phyloP scores from a whole-genome alignment of 352 stramenopile species.

The Phytopythium ostracodes region DNA sequence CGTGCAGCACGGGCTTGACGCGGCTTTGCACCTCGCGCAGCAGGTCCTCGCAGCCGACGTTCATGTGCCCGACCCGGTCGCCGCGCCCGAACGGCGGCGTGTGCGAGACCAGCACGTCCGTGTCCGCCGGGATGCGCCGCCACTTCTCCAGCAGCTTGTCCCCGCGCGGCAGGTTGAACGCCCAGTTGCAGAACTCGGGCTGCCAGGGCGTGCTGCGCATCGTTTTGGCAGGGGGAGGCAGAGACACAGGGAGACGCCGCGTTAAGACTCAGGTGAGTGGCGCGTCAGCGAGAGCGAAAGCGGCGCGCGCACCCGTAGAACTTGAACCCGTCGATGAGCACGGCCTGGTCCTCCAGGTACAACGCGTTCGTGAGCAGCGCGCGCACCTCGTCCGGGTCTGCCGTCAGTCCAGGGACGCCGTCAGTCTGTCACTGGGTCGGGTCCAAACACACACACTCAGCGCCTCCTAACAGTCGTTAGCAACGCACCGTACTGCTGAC shows the following conservation, averaged over 20 bases:
- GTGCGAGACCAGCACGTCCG: slow-evolving; percentile 89
- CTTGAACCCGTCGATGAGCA: slow-evolving; percentile 65
- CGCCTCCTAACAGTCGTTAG: too few relatives aligned
- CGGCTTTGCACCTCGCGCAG: slow-evolving; percentile 58
- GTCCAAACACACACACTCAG: too few relatives aligned
- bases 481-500: slow-evolving; percentile 41
- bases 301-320: slow-evolving; percentile 53
- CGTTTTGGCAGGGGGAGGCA: not conserved
- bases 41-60: slow-evolving; percentile 77
- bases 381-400: slow-evolving; percentile 64
- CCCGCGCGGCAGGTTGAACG: slow-evolving; percentile 66
- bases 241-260: not conserved
- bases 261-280: not conserved
- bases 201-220: slow-evolving; percentile 59
- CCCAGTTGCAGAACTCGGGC: slow-evolving; percentile 83
- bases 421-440: not conserved
- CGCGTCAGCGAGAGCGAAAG: not conserved
- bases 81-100: slow-evolving; percentile 75
- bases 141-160: slow-evolving; percentile 37
- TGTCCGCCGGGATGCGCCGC: slow-evolving; percentile 45
- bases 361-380: slow-evolving; percentile 69
- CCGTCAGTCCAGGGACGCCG: not conserved
- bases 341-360: slow-evolving; percentile 73
- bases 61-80: slow-evolving; percentile 50
- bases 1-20: slow-evolving; percentile 69